These are phyloP conservation scores for Quercus ilex DNA, from an alignment of 306 rosid genomes.

Conservation along the genomic window DNA sequence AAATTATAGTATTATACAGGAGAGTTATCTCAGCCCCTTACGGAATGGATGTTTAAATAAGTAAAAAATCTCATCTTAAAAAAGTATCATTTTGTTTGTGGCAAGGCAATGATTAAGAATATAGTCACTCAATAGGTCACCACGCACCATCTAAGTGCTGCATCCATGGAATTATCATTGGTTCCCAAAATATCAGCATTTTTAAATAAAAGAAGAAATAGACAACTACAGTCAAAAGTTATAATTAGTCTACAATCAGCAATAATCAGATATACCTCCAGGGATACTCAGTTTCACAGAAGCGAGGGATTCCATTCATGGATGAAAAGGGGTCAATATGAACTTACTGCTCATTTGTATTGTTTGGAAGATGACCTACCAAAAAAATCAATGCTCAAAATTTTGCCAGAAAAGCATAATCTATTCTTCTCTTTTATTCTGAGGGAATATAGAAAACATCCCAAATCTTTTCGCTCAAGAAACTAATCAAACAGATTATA, in stretches of 20 bases:
- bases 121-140: not conserved
- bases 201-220: not conserved
- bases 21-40: no score
- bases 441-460: not conserved
- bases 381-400: slow-evolving; percentile 7
- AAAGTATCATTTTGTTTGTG: not conserved
- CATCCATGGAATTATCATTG: not conserved
- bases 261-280: slow-evolving; percentile 66
- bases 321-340: slow-evolving; percentile 93
- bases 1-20: not conserved
- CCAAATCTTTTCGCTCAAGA: not conserved
- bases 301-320: slow-evolving; percentile 94
- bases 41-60: not conserved
- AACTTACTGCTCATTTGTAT: slow-evolving; percentile 55
- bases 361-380: slow-evolving; percentile 48
- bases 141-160: not conserved
- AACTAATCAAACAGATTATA: not conserved
- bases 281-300: slow-evolving; percentile 66
- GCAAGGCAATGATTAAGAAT: not conserved
- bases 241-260: slow-evolving; percentile 5
- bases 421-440: not conserved
- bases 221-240: not conserved
- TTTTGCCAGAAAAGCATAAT: not conserved
- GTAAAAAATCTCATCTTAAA: not conserved
- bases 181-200: not conserved